Conservation (phyloP, 176 grass and related monocot species). For the Phoenix dactylifera region DNA sequence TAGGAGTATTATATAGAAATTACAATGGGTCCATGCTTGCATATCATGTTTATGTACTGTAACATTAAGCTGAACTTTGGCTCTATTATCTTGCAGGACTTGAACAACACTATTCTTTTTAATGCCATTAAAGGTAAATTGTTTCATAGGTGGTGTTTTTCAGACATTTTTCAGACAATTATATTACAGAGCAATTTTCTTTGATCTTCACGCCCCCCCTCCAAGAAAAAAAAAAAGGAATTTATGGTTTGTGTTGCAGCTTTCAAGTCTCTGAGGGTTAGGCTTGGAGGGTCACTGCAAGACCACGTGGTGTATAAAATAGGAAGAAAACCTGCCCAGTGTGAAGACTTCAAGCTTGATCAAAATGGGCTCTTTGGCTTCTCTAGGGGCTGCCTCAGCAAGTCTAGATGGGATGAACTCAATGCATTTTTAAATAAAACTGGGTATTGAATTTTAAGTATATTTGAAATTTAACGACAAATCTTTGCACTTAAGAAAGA, state of each 20-base stretch:
- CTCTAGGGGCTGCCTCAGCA: conserved; percentile 34
- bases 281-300: conserved; percentile 52
- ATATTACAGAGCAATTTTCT: no score
- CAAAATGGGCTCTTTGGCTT: conserved; percentile 33
- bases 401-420: conserved; percentile 43
- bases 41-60: background rate
- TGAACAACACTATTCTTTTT: conserved; percentile 28
- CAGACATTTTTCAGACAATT: no score
- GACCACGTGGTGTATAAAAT: conserved; percentile 42
- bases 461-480: no score
- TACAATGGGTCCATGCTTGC: background rate
- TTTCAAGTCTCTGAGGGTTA: conserved; percentile 36
- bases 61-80: background rate
- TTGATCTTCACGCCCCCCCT: no score
- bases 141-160: background rate
- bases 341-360: conserved; percentile 23
- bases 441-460: conserved; percentile 12
- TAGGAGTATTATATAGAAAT: no score
- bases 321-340: conserved; percentile 8
- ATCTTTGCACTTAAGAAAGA: no score
- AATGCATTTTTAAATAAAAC: conserved; percentile 42
- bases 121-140: conserved; percentile 45
- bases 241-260: conserved; percentile 7
- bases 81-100: conserved; percentile 30
- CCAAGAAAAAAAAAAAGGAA: no score